These are phyloP conservation scores for Pichia sp. DNA, from an alignment of 1,139 yeast species.

Conservation along the genomic window DNA sequence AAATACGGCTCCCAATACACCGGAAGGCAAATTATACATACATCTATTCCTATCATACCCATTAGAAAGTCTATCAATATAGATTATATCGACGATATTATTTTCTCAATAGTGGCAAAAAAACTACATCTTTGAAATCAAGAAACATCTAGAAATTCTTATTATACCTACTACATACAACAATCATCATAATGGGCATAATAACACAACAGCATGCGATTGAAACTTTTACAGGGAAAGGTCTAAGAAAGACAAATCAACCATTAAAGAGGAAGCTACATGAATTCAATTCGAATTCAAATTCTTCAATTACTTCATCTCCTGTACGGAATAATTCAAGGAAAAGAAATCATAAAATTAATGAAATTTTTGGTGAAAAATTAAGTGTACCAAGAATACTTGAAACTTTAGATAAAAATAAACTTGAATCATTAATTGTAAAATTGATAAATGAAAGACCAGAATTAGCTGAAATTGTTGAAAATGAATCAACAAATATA, in stretches of 20 bases:
- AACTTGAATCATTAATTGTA: constrained; percentile 46
- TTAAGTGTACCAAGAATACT: constrained; percentile 56
- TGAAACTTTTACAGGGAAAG: neutral
- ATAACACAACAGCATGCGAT: neutral
- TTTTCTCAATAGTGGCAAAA: too few relatives aligned
- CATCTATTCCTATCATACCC: too few relatives aligned
- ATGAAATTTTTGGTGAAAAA: constrained; percentile 39
- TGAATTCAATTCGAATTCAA: neutral
- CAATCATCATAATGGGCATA: neutral
- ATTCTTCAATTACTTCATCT: too few relatives aligned
- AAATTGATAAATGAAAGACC: constrained; percentile 55
- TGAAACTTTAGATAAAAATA: constrained; percentile 55
- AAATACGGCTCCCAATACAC: too few relatives aligned
- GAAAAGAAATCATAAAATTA: neutral
- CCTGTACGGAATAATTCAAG: neutral
- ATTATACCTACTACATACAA: neutral
- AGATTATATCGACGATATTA: too few relatives aligned
- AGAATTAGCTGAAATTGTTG: constrained; percentile 47
- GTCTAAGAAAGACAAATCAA: neutral
- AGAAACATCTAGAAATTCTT: constrained; percentile 32
- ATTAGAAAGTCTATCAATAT: too few relatives aligned
- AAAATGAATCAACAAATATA: constrained; percentile 52
- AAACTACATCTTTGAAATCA: too few relatives aligned
- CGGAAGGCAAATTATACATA: too few relatives aligned
- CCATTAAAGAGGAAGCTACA: neutral